Evolutionary conservation across 1,139 yeast species (phyloP), one percentile per base, ranked within the genome.

Genomic region (Entelexis paramagnoliae): DNA sequence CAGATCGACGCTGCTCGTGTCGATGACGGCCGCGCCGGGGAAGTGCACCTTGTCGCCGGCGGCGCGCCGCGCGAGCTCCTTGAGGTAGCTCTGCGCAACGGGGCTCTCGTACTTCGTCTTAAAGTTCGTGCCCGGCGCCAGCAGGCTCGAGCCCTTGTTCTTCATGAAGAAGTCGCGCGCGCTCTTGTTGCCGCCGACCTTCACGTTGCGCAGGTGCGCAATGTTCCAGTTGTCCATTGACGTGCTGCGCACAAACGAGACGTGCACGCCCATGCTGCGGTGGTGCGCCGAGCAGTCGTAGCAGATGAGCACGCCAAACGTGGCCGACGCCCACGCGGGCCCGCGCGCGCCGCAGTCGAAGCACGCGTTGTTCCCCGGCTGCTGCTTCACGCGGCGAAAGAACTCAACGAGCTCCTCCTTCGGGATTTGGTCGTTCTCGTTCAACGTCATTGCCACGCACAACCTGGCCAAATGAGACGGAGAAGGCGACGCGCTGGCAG

Each of bases 271-370:
- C 51, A 91, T 73, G 32, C 96, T 95, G 67, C 99, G 67, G 68
- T 91, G 99, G 56, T 86, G 75, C 50, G 98, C 96, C 39, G 97
- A 96, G 74, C 98, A 91, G 68, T 91, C 98, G 56, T 91, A 77
- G 70, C 99, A 93, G 64, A 91, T 88, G 67, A 88, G 88, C 56
- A 89, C 83, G 52, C 98, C 99, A 69, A 88, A 89, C 66, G 93
- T 91, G 46, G 97, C 96, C 11, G 96, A 86, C 4, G 98, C 96
- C 99, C 99, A 91, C 64, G 93, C 96, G 9, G 99, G 98, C 66
- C 89, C 89, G 56, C 94, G 95, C 4, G 96, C 95, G 39, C 76
- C 77, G 69, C 98, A 93, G 69, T 91, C 99, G 66, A 87, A 83
- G 70, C 99, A 91, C 65, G 78, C 81, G 71, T 85, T 86, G 74